Percentiles rank a stretch among this genome's conserved stretches.
phyloP scores from a whole-genome alignment of 768 basidiomycete genomes.

The Daedalea quercina region DNA sequence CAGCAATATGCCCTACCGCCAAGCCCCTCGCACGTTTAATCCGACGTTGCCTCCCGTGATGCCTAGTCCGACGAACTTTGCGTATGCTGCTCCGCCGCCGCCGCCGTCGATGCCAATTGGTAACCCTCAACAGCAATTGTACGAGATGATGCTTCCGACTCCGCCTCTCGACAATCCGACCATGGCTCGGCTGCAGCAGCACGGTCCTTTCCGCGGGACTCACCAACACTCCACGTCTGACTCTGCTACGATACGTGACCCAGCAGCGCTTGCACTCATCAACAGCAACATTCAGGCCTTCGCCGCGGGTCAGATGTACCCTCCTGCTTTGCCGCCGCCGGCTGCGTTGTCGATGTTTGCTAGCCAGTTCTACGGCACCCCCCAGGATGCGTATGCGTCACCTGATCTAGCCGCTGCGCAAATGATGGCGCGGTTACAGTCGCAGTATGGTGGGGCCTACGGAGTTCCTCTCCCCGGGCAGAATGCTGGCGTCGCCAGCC shows the following conservation, averaged over 20 bases:
- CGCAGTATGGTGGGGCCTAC: conserved; percentile 49
- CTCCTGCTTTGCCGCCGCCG: conserved; percentile 33
- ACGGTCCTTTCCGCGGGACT: conserved; percentile 61
- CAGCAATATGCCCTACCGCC: conserved; percentile 55
- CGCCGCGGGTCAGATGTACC: conserved; percentile 48
- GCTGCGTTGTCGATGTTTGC: conserved; percentile 58
- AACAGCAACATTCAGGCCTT: conserved; percentile 52
- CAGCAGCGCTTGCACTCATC: conserved; percentile 57
- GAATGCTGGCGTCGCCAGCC: conserved; percentile 5
- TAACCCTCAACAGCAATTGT: conserved; percentile 56
- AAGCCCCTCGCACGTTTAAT: conserved; percentile 50
- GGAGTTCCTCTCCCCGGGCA: conserved; percentile 18
- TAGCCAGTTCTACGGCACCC: conserved; percentile 57
- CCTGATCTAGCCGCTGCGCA: conserved; percentile 48
- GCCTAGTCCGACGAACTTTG: conserved; percentile 45
- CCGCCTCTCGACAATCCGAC: conserved; percentile 51
- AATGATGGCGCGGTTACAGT: conserved; percentile 57
- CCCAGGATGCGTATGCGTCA: conserved; percentile 49
- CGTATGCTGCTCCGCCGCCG: conserved; percentile 39
- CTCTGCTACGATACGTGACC: conserved; percentile 70
- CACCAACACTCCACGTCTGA: conserved; percentile 85
- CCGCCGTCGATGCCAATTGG: conserved; percentile 66
- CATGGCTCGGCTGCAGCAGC: conserved; percentile 72
- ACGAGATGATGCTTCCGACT: conserved; percentile 71
- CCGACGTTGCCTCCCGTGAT: conserved; percentile 38